Evolutionary conservation across 2,329 filamentous ascomycete species (phyloP), one percentile per base, ranked within the genome.

Genomic region (Xylaria sp.): DNA sequence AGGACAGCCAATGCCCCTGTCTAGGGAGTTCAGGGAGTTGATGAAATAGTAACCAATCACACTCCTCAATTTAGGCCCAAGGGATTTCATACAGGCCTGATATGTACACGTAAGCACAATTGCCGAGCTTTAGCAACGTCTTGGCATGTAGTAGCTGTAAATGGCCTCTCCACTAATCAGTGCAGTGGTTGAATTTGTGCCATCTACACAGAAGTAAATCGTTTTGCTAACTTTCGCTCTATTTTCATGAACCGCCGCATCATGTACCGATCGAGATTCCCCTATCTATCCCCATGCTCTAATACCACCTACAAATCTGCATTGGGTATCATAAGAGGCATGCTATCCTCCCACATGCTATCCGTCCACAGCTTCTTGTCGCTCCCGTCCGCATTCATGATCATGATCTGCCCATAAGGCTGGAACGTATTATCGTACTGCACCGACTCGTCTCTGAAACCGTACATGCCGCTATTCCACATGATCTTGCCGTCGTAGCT

Each of bases 21-120:
- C 63, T 5, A 46, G 56, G 56, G 56, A 56, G 2, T 54, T 54
- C n/a, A 60, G 63, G 55, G 23, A 60, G 18, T 6, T 12, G 5
- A 1, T 23, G 15, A 34, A 15, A 15, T 25, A 25, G 1, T 8
- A 28, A 12, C 63, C 63, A 65, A 65, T 65, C 63, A 55, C 20
- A 44, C 31, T 8, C 12, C n/a, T 31, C 8, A 9, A 37, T 37
- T 37, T 37, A 10, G 10, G 34, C 34, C 34, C 10, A 4, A 4
- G 10, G 10, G 5, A 28, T 28, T 25, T 25, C 3, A 34, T 34
- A 4, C 31, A 2, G 8, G 25, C 25, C 25, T 25, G 25, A 25
- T 25, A 25, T 25, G 25, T 28, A 28, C 28, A 28, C 28, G 28
- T 28, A 28, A 28, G 3, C 28, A 28, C 28, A 28, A 28, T 28